Evolutionary conservation across 306 rosid genomes (phyloP), one percentile per base, ranked within the genome.

Genomic region (Sesbania bispinosa): DNA sequence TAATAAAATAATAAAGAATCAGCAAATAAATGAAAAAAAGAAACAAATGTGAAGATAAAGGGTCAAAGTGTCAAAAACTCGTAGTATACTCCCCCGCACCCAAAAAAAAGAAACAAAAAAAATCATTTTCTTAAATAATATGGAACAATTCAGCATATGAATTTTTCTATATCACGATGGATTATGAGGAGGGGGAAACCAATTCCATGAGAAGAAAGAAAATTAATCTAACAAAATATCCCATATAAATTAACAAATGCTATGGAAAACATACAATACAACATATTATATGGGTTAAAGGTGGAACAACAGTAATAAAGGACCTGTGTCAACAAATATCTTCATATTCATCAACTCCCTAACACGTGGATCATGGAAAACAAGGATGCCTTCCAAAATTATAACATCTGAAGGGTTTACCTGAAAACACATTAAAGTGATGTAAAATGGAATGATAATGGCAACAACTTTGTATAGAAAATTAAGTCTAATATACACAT

Each of bases 251-350:
- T 27, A 8, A 24, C 47, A 46, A 39, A 70, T 69, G 57, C 52
- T 19, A 33, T 7, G 53, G 9, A 30, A 64, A 42, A 52, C 58
- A 43, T 35, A 6, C 68, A 71, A 42, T 29, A 75, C 18, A 47
- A 75, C 27, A 69, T 46, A 67, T 52, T 10, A 7, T 42, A 6
- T 7, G 6, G 64, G 8, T 14, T 64, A 42, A 35, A 36, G 39
- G 27, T 52, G 57, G 43, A 75, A 67, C 27, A 71, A 36, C 47
- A 73, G 67, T 33, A 81, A 60, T 74, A 80, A 88, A 68, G 82
- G 96, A 95, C 99, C 99, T 95, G 99, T 95, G 85, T 95, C 99
- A 10, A 95, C 99, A 89, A 95, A 95, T 83, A 95, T 95, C 91
- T 95, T 91, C 99, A 95, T 95, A 76, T 89, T 91, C 97, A 91